phyloP scores from a whole-genome alignment of 2,329 filamentous ascomycete species.

The Alternaria sp. region DNA sequence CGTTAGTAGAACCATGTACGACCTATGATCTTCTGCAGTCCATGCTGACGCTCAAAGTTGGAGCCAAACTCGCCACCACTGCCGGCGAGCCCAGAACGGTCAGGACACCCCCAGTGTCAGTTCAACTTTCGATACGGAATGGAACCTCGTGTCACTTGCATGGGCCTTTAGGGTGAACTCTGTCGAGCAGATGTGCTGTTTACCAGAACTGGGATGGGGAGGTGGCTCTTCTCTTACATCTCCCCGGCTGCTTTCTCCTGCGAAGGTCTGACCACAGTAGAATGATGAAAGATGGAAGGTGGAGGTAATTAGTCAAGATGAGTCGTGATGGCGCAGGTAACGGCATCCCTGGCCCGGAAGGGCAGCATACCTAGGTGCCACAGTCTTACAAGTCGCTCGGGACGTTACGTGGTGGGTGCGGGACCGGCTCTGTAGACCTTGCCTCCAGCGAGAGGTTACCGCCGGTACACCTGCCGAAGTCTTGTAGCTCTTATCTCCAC shows the following conservation, averaged over 20 bases:
- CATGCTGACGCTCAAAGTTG: constrained; percentile 4
- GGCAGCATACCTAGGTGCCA: background rate
- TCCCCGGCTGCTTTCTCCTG: background rate
- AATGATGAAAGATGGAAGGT: background rate
- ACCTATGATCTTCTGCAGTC: background rate
- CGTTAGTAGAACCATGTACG: constrained; percentile 1
- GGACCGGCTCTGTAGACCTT: background rate
- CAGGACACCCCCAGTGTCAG: background rate
- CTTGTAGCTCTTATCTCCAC: background rate
- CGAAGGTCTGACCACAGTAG: background rate
- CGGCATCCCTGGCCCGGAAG: background rate
- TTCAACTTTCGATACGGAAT: background rate
- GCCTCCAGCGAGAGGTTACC: background rate
- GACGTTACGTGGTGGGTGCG: background rate
- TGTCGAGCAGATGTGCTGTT: background rate
- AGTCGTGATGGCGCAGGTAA: background rate
- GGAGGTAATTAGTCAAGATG: background rate
- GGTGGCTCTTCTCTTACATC: background rate
- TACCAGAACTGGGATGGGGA: background rate
- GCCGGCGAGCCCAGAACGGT: background rate
- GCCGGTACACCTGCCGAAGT: background rate
- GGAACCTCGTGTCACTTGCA: background rate
- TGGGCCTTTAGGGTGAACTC: background rate
- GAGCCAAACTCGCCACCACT: background rate
- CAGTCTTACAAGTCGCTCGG: background rate